Evolutionary conservation across 2,329 filamentous ascomycete species (phyloP), one percentile per base, ranked within the genome.

Genomic region (Xylariaceae sp.): DNA sequence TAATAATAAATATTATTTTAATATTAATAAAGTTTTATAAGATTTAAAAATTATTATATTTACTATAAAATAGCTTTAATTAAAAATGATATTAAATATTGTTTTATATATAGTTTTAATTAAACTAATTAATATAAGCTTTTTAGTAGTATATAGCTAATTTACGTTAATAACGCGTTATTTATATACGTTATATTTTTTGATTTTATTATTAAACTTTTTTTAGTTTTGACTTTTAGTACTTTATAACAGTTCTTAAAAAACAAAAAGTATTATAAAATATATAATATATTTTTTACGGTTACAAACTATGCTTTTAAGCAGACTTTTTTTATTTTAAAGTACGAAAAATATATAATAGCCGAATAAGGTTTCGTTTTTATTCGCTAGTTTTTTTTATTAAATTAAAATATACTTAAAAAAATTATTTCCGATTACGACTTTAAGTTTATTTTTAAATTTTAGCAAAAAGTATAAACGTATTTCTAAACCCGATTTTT

Each of bases 1-100:
- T 31, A 31, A 45, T 34, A 34, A 45, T 17, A 45, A 45, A 45
- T 31, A 45, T 34, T 45, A 45, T 47, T 7, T 47, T 39, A 47
- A 47, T 18, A 12, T 40, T 7, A 22, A 22, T 39, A 36, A 40
- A 19, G n/a, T 47, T 14, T 28, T 31, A 19, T 6, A 31, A 47
- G 12, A 47, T 47, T 17, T 47, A 40, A 47, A 47, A 13, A 31
- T 6, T 45, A 33, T 45, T 31, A 10, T 31, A 45, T 34, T 31
- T 31, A 31, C 34, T 10, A 45, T 10, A 45, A 45, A 45, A 33
- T 31, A 31, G 31, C 31, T 18, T 12, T 47, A 40, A 12, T 47
- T 39, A 40, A 47, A 16, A 39, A 47, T 6, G 31, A 47, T 40
- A 40, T 41, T 4, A 47, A 39, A n/a, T 47, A 40, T 40, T 47